These are phyloP conservation scores for Paramecium sonneborni DNA, from an alignment of 73 alveolate species.

Conservation along the genomic window DNA sequence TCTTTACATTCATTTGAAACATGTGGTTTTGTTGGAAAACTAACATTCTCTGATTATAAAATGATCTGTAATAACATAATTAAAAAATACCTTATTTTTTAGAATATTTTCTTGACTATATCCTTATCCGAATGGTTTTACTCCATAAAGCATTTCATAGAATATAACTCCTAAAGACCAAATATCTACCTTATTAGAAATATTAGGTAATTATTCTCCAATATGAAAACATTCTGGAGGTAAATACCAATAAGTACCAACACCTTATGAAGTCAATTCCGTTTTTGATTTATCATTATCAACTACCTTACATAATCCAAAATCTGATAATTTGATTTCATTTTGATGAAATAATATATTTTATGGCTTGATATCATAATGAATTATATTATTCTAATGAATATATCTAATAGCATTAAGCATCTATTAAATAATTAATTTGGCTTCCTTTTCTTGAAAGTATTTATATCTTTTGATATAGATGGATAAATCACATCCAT, in stretches of 20 bases:
- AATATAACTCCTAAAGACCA: slow-evolving; percentile 28
- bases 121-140: slow-evolving; percentile 83
- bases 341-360: slow-evolving; percentile 94
- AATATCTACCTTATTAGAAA: slow-evolving; percentile 77
- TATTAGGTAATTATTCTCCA: slow-evolving; percentile 87
- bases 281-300: slow-evolving; percentile 85
- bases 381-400: slow-evolving; percentile 84
- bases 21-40: slow-evolving; percentile 72
- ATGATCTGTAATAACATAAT: neutral
- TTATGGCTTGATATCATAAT: slow-evolving; percentile 97
- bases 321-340: slow-evolving; percentile 97
- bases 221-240: slow-evolving; percentile 98
- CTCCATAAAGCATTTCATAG: slow-evolving; percentile 27
- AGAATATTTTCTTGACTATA: slow-evolving; percentile 88
- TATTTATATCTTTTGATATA: slow-evolving; percentile 50
- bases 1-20: slow-evolving; percentile 95
- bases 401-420: slow-evolving; percentile 90
- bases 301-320: slow-evolving; percentile 95
- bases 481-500: slow-evolving; percentile 96
- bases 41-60: neutral
- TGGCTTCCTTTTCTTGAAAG: slow-evolving; percentile 97
- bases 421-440: slow-evolving; percentile 90
- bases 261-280: slow-evolving; percentile 97
- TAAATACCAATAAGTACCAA: slow-evolving; percentile 98
- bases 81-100: slow-evolving; percentile 75